Evolutionary conservation across 805 yeast species (phyloP), one percentile per base, ranked within the genome.

Genomic region (Grigorovia yakushimaensis): DNA sequence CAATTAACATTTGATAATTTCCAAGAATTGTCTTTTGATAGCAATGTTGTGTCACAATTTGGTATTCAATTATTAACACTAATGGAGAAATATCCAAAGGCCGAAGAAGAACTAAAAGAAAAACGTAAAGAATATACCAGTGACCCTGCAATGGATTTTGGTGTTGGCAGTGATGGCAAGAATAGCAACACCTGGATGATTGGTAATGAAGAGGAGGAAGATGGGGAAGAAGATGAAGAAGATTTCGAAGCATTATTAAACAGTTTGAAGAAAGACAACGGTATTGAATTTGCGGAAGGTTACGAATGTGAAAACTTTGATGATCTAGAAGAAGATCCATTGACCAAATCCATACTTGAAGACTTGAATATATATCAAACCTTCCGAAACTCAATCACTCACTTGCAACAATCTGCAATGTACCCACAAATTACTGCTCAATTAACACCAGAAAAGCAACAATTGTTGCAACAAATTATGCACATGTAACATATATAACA

Each of bases 321-420:
- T 43, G 93, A 84, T 8, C 73, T 85, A 41, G 80, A 81, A 42
- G 97, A 89, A 59, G 96, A 84, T 59, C 80, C 96, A 9, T 71
- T 84, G 60, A 77, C 84, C 22, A 83, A 81, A 53, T 83, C 91
- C 1, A 82, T 94, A 3, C 73, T 93, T 43, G 97, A 91, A 59
- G 69, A 72, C 39, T 67, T 88, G 44, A 84, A 91, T 59, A 81
- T 84, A 3, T 88, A 81, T 64, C 71, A 72, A 15, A 76, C 78
- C 2, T 80, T 88, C 64, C 78, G 81, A 48, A 73, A 76, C 18
- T 73, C 77, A 18, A 65, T 86, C 17, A 49, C 69, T 3, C 58
- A 61, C 1, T 59, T 84, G 19, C 81, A 79, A 55, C 71, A 68
- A 27, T 59, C 64, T 8, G 79, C 81, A 51, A 62, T 67, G 0